Conservation (phyloP, 2,329 filamentous ascomycete species). For the Sclerotinia minor region DNA sequence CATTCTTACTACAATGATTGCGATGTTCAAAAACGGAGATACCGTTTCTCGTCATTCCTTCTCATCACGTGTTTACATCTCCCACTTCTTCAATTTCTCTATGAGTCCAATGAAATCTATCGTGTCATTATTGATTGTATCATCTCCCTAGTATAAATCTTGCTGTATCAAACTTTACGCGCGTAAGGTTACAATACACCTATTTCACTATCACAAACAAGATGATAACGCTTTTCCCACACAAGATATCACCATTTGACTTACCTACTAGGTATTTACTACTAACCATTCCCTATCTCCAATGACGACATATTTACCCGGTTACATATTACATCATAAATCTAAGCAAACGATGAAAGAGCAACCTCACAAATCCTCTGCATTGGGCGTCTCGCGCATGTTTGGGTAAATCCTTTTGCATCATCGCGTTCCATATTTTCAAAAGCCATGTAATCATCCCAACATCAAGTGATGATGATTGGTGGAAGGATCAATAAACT, state of each 20-base stretch:
- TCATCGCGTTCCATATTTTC: background rate
- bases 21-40: background rate
- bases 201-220: background rate
- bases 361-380: background rate
- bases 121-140: background rate
- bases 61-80: background rate
- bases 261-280: no score
- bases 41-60: no score
- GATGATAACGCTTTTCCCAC: conserved; percentile 1
- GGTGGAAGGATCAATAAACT: background rate
- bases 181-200: no score
- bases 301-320: conserved; percentile 7
- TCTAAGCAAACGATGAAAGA: background rate
- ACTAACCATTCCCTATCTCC: background rate
- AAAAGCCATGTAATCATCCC: background rate
- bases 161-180: background rate
- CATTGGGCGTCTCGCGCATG: background rate
- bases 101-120: background rate
- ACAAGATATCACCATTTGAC: background rate
- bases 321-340: conserved; percentile 16
- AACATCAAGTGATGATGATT: background rate
- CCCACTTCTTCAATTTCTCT: background rate
- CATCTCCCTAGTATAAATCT: conserved; percentile 2
- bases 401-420: background rate
- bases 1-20: no score